Evolutionary conservation across 2,329 filamentous ascomycete species (phyloP).

Genomic region (Cladosporium sp.): DNA sequence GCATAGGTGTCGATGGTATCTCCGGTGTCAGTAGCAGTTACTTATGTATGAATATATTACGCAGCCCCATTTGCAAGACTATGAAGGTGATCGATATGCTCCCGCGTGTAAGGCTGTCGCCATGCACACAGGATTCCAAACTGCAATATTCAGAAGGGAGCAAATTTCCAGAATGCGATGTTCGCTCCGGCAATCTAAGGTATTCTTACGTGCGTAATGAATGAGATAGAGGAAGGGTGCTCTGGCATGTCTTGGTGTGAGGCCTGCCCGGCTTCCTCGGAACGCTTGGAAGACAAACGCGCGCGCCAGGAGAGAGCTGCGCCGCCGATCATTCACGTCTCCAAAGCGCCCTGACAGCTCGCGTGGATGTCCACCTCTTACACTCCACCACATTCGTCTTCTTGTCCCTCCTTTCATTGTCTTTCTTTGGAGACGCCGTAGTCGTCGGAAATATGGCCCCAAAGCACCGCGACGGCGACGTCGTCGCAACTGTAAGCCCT

Average conservation of each 20-base stretch:
- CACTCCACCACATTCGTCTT: not conserved
- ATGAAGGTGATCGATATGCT: not conserved
- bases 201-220: not conserved
- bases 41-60: not conserved
- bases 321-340: slow-evolving; percentile 1
- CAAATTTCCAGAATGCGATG: not conserved
- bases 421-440: not conserved
- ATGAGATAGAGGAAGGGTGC: not conserved
- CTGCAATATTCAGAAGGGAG: not conserved
- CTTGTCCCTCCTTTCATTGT: slow-evolving; percentile 13
- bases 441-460: slow-evolving; percentile 51
- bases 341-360: slow-evolving; percentile 1
- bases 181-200: not conserved
- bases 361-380: not conserved
- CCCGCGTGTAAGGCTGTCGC: not conserved
- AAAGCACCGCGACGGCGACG: slow-evolving; percentile 63
- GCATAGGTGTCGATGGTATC: not conserved
- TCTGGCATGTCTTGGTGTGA: not conserved
- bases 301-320: not conserved
- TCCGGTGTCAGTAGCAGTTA: not conserved
- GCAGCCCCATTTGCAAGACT: not conserved
- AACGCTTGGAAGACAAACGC: not conserved
- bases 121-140: not conserved
- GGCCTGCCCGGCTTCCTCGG: slow-evolving; percentile 7
- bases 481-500: slow-evolving; percentile 57